Evolutionary conservation across 2,329 filamentous ascomycete genomes (phyloP).

Genomic region (Diplodia seriata): DNA sequence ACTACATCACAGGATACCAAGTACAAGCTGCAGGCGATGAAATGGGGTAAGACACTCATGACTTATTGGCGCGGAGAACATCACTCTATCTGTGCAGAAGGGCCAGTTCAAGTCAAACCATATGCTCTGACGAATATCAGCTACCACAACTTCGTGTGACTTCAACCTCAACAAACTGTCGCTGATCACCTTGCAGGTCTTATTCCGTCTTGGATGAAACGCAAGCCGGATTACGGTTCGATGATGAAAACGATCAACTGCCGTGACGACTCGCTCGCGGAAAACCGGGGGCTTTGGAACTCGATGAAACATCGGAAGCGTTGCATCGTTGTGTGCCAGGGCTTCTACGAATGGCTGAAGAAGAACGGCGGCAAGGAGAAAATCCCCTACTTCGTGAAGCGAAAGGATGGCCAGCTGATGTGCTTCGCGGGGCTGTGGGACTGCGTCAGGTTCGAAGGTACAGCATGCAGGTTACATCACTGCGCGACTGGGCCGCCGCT

Average conservation of each 20-base stretch:
- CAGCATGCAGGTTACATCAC: conserved; percentile 35
- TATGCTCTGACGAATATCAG: conserved; percentile 22
- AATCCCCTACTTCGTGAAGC: conserved; percentile 81
- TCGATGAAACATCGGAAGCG: conserved; percentile 89
- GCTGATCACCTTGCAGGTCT: conserved; percentile 59
- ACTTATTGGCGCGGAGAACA: conserved; percentile 59
- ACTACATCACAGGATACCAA: conserved; percentile 52
- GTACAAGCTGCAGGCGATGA: conserved; percentile 91
- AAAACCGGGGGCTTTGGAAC: conserved; percentile 85
- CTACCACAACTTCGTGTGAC: not conserved
- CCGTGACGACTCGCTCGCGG: conserved; percentile 81
- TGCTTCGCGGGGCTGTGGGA: conserved; percentile 94
- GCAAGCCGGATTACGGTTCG: conserved; percentile 76
- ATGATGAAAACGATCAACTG: conserved; percentile 94
- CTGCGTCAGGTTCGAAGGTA: conserved; percentile 79
- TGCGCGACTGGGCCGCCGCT: conserved; percentile 35
- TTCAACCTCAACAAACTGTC: not conserved
- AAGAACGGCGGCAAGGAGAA: conserved; percentile 78
- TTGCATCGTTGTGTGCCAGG: conserved; percentile 86
- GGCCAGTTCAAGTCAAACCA: not conserved
- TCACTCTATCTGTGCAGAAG: conserved; percentile 80
- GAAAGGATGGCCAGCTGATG: conserved; percentile 83
- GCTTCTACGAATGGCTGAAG: conserved; percentile 97
- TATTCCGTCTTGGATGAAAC: conserved; percentile 91
- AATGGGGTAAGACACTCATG: conserved; percentile 71